A percentile compares a stretch with the other conserved stretches of the same genome.
Evolutionary conservation across 345 rosid genomes (phyloP).

Genomic region (Isatis tinctoria): DNA sequence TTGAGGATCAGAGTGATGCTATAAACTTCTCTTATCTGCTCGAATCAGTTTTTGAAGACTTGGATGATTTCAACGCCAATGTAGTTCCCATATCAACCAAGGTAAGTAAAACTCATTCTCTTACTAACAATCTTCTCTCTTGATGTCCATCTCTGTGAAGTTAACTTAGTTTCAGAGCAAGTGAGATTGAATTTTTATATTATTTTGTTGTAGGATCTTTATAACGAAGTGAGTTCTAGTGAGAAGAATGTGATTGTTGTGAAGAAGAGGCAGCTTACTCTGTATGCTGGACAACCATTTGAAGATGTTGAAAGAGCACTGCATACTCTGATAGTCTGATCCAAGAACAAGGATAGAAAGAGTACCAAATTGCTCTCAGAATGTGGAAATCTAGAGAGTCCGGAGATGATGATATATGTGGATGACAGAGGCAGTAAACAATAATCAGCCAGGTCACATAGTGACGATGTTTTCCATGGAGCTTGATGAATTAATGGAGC

Average conservation of each 20-base stretch:
- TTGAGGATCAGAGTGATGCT: conserved; percentile 77
- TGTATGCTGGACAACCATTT: conserved; percentile 76
- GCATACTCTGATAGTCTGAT: conserved; percentile 49
- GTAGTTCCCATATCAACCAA: conserved; percentile 57
- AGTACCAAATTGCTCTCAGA: background rate
- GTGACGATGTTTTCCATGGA: background rate
- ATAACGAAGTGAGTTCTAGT: conserved; percentile 41
- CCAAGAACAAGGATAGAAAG: conserved; percentile 25
- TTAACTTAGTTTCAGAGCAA: background rate
- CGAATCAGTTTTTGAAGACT: conserved; percentile 64
- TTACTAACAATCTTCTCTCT: background rate
- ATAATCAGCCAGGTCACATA: background rate
- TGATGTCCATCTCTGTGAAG: background rate
- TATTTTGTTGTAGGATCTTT: conserved; percentile 50
- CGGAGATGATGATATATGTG: background rate
- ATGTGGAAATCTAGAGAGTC: background rate
- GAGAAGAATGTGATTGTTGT: conserved; percentile 54
- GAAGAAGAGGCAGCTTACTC: conserved; percentile 67
- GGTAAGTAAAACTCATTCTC: background rate
- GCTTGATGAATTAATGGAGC: background rate
- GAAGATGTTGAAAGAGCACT: conserved; percentile 65
- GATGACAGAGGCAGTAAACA: background rate
- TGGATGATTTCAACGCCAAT: conserved; percentile 56
- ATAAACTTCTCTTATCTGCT: conserved; percentile 70
- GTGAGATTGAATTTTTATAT: background rate